Base-by-base conservation (phyloP, 768 basidiomycete species). In the Amanita fuliginea region DNA sequence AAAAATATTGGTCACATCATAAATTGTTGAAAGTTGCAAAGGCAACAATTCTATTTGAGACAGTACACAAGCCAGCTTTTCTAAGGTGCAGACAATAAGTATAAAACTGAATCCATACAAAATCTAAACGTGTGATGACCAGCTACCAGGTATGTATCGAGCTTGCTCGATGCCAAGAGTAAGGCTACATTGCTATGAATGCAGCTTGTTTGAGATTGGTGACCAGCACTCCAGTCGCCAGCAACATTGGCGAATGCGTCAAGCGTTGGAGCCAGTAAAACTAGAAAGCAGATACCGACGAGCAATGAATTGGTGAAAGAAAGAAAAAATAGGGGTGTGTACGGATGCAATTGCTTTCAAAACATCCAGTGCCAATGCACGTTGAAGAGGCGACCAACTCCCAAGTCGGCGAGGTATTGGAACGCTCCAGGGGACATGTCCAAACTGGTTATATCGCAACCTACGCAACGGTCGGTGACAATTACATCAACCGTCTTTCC, bases 341-440 rank as follows among this genome's bases (percentile, higher is more conserved):
- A 26, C 43, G 49, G 26, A 46, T 39, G 37, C 51, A 35, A 49
- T 42, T 26, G 22, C 7, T 52, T 61, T 63, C 28, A 28, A 28
- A 3, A 28, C 28, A 54, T 16, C 72, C 73, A 82, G 14, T 35
- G 21, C 82, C 86, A 86, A 6, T 54, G 58, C 24, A 85, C 60
- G 42, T 56, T 59, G 37, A 14, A 42, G 54, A 87, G 59, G 53
- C 82, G 80, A 10, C 86, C 86, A 8, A 72, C 36, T 32, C 57
- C 43, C 11, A 45, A 39, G 49, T 55, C 52, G 1, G 81, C 76
- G 35, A 88, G 68, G 6, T 53, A 0, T 0, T 56, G 4, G 63
- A 87, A 88, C 7, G 81, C 81, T 6, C 63, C 1, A 5, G 76
- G 78, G 9, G 81, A 78, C 54, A 88, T 71, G 64, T 87, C 83